Conservation (phyloP, 495 filamentous ascomycete species). For the Chaetomium cochliodes region DNA sequence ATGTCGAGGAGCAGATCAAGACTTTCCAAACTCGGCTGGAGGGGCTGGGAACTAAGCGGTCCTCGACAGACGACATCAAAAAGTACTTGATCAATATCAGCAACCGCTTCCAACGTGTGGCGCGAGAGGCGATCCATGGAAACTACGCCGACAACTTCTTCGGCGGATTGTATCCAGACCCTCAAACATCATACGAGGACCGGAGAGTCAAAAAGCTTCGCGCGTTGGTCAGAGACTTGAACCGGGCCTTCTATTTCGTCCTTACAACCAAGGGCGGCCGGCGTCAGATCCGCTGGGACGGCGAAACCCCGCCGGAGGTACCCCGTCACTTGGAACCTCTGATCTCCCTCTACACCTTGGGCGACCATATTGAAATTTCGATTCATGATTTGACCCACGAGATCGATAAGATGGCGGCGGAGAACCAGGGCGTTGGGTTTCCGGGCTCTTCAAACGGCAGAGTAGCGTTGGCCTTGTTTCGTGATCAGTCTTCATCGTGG, state of each 20-base stretch:
- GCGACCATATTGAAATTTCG: too few species aligned
- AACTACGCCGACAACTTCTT: slow-evolving; percentile 39
- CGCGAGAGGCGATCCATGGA: slow-evolving; percentile 34
- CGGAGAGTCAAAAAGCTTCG: slow-evolving; percentile 25
- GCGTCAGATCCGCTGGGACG: slow-evolving; percentile 25
- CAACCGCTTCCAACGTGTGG: slow-evolving; percentile 31
- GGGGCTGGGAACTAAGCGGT: slow-evolving; percentile 31
- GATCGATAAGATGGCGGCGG: too few species aligned
- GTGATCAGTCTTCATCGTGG: too few species aligned
- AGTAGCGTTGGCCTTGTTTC: too few species aligned
- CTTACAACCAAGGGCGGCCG: slow-evolving; percentile 26
- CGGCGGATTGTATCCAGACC: slow-evolving; percentile 8
- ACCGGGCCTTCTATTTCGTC: slow-evolving; percentile 26
- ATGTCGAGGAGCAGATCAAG: slow-evolving; percentile 30
- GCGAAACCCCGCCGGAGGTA: background rate
- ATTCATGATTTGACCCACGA: too few species aligned
- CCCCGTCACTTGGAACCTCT: too few species aligned
- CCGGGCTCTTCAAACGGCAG: too few species aligned
- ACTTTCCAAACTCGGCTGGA: slow-evolving; percentile 23
- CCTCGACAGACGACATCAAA: slow-evolving; percentile 30
- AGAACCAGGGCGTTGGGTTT: too few species aligned
- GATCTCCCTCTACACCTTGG: too few species aligned
- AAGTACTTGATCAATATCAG: slow-evolving; percentile 32
- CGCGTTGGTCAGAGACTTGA: slow-evolving; percentile 27
- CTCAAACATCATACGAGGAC: background rate